Conservation (phyloP, 2,329 filamentous ascomycete genomes). For the Dryadomyces sulphureus region DNA sequence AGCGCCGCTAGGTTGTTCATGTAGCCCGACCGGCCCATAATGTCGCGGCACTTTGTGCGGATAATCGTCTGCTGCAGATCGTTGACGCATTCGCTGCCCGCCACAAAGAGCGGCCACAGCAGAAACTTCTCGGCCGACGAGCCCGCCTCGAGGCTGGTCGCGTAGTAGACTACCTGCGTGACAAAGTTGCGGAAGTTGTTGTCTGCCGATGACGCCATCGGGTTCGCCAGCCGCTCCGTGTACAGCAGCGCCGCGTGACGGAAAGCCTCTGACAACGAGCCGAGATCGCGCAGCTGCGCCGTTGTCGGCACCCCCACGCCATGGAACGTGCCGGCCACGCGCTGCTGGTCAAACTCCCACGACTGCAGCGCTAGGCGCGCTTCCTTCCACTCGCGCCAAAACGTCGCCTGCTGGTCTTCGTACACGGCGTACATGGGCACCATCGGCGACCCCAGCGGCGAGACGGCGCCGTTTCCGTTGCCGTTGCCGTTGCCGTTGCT, state of each 20-base stretch:
- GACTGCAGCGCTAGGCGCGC: constrained; percentile 60
- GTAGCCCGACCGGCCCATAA: constrained; percentile 79
- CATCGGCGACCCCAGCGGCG: constrained; percentile 12
- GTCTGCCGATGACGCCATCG: constrained; percentile 55
- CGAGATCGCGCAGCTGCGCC: constrained; percentile 56
- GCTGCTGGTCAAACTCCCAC: constrained; percentile 58
- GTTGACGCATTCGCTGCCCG: constrained; percentile 77
- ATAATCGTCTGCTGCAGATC: constrained; percentile 67
- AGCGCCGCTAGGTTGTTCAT: constrained; percentile 83
- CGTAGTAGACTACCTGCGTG: constrained; percentile 68
- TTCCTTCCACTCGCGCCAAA: constrained; percentile 79
- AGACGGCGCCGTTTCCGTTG: constrained; percentile 5
- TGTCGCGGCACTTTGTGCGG: constrained; percentile 66
- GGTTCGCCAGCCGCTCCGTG: constrained; percentile 72
- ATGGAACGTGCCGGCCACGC: constrained; percentile 27
- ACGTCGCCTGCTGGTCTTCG: constrained; percentile 48
- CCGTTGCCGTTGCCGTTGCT: not conserved
- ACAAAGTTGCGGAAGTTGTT: constrained; percentile 74
- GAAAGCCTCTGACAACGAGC: constrained; percentile 79
- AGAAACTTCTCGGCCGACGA: constrained; percentile 72
- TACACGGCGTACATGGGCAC: constrained; percentile 27
- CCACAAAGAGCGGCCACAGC: constrained; percentile 85
- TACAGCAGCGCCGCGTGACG: constrained; percentile 81
- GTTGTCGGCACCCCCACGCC: constrained; percentile 26
- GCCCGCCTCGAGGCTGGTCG: constrained; percentile 59